These are phyloP conservation scores for Epichloe sylvatica DNA, from an alignment of 2,329 filamentous ascomycete genomes.

Conservation along the genomic window DNA sequence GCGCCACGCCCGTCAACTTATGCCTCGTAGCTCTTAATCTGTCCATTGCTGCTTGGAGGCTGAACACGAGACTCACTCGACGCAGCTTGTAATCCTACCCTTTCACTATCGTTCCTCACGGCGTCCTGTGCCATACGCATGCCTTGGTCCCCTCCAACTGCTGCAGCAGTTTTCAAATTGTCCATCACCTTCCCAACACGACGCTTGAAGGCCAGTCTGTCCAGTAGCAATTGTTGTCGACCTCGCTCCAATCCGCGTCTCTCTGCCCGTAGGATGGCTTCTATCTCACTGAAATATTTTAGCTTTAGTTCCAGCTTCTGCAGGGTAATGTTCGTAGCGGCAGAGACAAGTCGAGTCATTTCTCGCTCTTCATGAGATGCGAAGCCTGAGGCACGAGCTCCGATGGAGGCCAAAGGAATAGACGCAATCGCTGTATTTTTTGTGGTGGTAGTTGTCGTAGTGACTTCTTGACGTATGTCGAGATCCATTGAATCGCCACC, in stretches of 20 bases:
- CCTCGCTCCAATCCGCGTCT: slow-evolving; percentile 83
- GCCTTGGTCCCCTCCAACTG: slow-evolving; percentile 35
- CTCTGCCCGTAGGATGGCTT: slow-evolving; percentile 81
- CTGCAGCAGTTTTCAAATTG: slow-evolving; percentile 43
- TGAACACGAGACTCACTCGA: slow-evolving; percentile 31
- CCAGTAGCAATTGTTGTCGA: slow-evolving; percentile 84
- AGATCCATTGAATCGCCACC: slow-evolving; percentile 51
- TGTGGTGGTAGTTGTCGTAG: slow-evolving; percentile 37
- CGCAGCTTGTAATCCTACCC: slow-evolving; percentile 38
- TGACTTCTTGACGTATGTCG: slow-evolving; percentile 37
- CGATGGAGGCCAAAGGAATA: slow-evolving; percentile 73
- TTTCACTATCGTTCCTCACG: slow-evolving; percentile 32
- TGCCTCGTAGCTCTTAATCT: slow-evolving; percentile 44
- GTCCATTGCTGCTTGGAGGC: slow-evolving; percentile 40
- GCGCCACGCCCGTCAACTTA: slow-evolving; percentile 14
- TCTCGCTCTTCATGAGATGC: slow-evolving; percentile 94
- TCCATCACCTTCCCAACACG: slow-evolving; percentile 74
- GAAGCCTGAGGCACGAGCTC: slow-evolving; percentile 72
- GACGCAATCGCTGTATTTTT: slow-evolving; percentile 46
- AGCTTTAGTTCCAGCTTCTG: slow-evolving; percentile 94
- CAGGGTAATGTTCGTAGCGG: slow-evolving; percentile 83
- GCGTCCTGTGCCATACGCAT: slow-evolving; percentile 32
- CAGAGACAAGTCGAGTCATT: slow-evolving; percentile 84
- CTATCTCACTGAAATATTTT: slow-evolving; percentile 92
- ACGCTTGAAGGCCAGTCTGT: slow-evolving; percentile 79